Evolutionary conservation across 2,329 filamentous ascomycete genomes (phyloP).

Genomic region (Xenoacremonium recifei): DNA sequence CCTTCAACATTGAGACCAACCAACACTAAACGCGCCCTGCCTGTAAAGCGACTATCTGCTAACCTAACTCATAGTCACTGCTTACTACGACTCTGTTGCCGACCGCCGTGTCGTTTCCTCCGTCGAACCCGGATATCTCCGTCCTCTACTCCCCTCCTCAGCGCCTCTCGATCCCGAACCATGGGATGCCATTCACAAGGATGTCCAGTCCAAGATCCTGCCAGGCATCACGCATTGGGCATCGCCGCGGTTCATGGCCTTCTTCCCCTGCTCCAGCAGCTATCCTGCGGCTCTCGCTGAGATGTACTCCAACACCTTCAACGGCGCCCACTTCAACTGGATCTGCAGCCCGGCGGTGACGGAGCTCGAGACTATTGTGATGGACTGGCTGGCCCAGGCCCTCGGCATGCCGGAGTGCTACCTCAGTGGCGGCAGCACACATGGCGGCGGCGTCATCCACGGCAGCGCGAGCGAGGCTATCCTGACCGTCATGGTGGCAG

Average conservation of each 20-base stretch:
- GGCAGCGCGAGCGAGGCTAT: slow-evolving; percentile 87
- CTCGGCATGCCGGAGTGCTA: slow-evolving; percentile 72
- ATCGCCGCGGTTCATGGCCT: slow-evolving; percentile 92
- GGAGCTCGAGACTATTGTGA: slow-evolving; percentile 86
- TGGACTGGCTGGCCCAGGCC: slow-evolving; percentile 86
- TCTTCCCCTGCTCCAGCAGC: slow-evolving; percentile 80
- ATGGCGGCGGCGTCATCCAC: slow-evolving; percentile 90
- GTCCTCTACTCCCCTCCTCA: slow-evolving; percentile 68
- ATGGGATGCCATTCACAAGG: slow-evolving; percentile 77
- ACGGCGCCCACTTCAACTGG: slow-evolving; percentile 94
- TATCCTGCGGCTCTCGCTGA: slow-evolving; percentile 88
- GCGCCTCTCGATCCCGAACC: slow-evolving; percentile 66
- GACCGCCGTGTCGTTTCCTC: slow-evolving; percentile 71
- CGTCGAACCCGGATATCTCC: slow-evolving; percentile 82
- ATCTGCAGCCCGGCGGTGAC: slow-evolving; percentile 90
- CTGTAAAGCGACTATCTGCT: slow-evolving; percentile 2
- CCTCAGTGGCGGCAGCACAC: slow-evolving; percentile 65
- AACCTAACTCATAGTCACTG: slow-evolving; percentile 58
- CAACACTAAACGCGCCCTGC: slow-evolving; percentile 3
- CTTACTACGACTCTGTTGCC: slow-evolving; percentile 77
- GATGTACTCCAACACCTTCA: slow-evolving; percentile 87
- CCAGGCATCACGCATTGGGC: slow-evolving; percentile 95
- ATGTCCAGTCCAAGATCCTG: slow-evolving; percentile 83
- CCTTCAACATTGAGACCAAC: not conserved
- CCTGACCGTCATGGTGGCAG: slow-evolving; percentile 82